Conservation (phyloP, 2,329 filamentous ascomycete species). For the Cladosporium cucumerinum region DNA sequence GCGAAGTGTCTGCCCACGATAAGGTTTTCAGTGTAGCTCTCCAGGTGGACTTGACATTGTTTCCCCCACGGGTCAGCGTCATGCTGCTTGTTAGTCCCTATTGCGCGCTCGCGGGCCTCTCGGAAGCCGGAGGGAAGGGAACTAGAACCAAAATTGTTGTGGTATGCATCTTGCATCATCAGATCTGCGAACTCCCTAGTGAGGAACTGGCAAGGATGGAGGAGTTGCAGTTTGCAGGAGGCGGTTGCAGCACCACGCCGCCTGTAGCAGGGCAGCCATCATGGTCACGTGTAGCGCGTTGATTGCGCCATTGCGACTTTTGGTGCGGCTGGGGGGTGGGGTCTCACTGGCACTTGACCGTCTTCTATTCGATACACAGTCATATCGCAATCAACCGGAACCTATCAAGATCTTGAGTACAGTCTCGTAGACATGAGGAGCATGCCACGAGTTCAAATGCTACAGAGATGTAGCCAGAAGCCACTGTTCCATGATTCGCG, state of each 20-base stretch:
- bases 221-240: neutral
- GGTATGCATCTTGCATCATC: neutral
- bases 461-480: neutral
- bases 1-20: neutral
- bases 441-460: neutral
- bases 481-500: neutral
- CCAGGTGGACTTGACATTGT: slow-evolving; percentile 2
- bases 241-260: neutral
- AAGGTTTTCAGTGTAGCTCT: neutral
- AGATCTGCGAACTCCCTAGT: neutral
- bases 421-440: neutral
- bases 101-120: neutral
- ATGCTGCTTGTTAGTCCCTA: slow-evolving; percentile 9
- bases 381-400: neutral
- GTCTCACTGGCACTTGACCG: neutral
- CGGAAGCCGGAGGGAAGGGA: neutral
- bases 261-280: neutral
- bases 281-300: neutral
- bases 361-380: neutral
- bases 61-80: slow-evolving; percentile 14
- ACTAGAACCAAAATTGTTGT: neutral
- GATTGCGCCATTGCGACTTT: neutral
- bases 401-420: neutral
- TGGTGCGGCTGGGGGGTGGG: neutral
- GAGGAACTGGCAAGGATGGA: neutral